These are phyloP conservation scores for Botrytis deweyae DNA, from an alignment of 2,329 filamentous ascomycete species.

Conservation along the genomic window DNA sequence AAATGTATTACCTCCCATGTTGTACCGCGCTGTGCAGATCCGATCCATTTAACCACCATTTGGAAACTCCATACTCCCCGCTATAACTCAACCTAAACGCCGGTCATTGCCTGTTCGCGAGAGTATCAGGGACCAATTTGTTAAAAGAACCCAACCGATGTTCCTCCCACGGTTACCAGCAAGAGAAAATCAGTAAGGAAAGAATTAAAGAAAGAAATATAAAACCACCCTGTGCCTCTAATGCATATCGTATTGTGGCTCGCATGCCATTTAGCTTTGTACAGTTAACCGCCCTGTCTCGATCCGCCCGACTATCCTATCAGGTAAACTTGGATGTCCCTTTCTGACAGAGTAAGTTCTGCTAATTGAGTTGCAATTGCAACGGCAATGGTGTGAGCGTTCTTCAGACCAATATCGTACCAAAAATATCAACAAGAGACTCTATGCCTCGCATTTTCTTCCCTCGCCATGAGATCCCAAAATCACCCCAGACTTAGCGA, in stretches of 20 bases:
- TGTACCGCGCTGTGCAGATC: neutral
- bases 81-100: neutral
- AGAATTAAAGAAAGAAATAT: neutral
- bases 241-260: neutral
- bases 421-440: neutral
- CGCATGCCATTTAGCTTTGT: neutral
- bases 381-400: neutral
- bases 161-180: neutral
- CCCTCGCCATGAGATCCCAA: neutral
- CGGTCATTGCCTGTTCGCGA: neutral
- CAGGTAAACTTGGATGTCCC: neutral
- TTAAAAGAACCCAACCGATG: neutral
- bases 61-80: neutral
- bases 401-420: neutral
- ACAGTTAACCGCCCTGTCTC: neutral
- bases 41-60: neutral
- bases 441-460: neutral
- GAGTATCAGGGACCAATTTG: neutral
- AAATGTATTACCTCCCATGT: neutral
- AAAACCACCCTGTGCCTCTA: neutral
- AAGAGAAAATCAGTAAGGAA: neutral
- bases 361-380: neutral
- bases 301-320: neutral
- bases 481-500: neutral
- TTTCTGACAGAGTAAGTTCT: neutral